These are phyloP conservation scores for Pythium insidiosum DNA, from an alignment of 352 stramenopile species.

Conservation along the genomic window DNA sequence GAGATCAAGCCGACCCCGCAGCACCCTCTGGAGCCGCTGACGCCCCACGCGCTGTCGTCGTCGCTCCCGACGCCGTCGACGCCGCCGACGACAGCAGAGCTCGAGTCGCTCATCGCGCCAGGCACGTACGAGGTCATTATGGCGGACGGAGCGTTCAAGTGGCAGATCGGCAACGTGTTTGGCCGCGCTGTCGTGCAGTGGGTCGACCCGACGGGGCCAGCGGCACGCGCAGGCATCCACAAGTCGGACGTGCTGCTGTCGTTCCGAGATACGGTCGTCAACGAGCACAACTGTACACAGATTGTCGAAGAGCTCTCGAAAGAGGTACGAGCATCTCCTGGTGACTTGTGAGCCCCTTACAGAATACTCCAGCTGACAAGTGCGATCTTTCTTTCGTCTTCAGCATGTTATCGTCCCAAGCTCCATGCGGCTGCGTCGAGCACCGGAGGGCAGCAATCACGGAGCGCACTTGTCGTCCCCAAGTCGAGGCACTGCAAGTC, in stretches of 20 bases:
- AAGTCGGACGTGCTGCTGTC: constrained; percentile 81
- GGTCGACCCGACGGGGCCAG: constrained; percentile 56
- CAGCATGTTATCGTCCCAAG: constrained; percentile 58
- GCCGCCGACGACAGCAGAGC: constrained; percentile 19
- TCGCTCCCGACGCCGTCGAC: constrained; percentile 3
- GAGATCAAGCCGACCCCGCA: constrained; percentile 38
- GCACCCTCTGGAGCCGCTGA: constrained; percentile 48
- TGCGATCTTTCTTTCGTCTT: not conserved
- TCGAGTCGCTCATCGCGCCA: constrained; percentile 41
- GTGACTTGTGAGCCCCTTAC: not conserved
- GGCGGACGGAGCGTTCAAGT: constrained; percentile 60
- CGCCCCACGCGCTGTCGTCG: constrained; percentile 2
- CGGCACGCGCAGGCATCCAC: constrained; percentile 61
- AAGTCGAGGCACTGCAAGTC: constrained; percentile 1
- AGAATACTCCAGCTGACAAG: not conserved
- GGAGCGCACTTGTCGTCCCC: constrained; percentile 17
- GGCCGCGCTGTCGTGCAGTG: constrained; percentile 74
- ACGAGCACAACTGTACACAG: constrained; percentile 63
- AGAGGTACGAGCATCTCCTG: too few relatives aligned
- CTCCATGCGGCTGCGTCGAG: constrained; percentile 63
- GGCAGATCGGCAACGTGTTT: constrained; percentile 83
- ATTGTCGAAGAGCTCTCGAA: constrained; percentile 75
- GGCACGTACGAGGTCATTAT: constrained; percentile 82
- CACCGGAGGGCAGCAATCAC: too few relatives aligned
- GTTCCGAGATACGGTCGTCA: constrained; percentile 65